Evolutionary conservation across 495 filamentous ascomycete genomes (phyloP).

Genomic region (Tuber borchii): DNA sequence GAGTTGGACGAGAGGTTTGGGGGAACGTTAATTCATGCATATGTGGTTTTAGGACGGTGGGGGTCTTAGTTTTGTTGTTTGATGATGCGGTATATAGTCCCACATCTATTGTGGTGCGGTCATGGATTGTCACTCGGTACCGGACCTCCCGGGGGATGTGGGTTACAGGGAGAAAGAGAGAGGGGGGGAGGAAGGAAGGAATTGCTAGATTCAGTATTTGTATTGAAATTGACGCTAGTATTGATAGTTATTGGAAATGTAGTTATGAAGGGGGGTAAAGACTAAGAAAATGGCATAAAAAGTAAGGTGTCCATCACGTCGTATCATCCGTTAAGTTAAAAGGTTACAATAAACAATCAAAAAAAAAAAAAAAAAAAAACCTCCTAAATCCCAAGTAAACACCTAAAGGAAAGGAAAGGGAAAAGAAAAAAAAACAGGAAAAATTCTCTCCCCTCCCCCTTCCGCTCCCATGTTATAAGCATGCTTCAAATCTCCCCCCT

Average conservation of each 20-base stretch:
- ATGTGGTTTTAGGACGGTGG: no score
- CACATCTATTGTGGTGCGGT: no score
- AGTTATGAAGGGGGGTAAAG: background rate
- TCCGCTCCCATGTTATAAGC: background rate
- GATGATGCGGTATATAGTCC: no score
- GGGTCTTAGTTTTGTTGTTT: no score
- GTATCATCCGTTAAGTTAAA: background rate
- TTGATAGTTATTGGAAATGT: background rate
- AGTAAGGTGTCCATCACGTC: background rate
- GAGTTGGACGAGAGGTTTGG: no score
- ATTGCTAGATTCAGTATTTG: background rate
- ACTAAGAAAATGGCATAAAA: background rate
- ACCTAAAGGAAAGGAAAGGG: background rate
- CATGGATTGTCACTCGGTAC: no score
- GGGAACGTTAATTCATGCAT: no score
- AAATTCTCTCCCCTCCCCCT: background rate
- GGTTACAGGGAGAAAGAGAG: no score
- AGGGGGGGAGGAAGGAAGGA: no score
- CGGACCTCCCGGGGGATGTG: no score
- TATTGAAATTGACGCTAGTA: no score
- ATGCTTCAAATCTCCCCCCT: background rate
- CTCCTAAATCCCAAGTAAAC: background rate
- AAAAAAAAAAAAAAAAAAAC: background rate
- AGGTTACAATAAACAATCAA: background rate
- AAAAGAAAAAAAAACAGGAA: no score